A percentile compares a stretch with the other conserved stretches of the same genome.
phyloP scores from a whole-genome alignment of 805 yeast species.

The Lipomyces kockii region DNA sequence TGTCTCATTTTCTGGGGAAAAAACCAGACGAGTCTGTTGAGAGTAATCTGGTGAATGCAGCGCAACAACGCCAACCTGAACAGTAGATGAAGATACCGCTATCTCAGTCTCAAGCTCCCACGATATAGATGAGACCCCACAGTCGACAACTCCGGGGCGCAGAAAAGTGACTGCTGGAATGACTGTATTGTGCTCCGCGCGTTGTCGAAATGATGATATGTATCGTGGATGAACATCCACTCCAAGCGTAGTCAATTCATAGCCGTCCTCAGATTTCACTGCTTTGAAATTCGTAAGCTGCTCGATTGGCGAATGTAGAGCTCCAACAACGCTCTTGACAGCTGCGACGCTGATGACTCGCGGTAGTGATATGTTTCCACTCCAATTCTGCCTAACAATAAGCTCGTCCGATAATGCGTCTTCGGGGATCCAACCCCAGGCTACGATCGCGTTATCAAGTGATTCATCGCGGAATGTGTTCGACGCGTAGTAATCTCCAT shows the following conservation, averaged over 20 bases:
- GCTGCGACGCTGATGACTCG: slow-evolving; percentile 1
- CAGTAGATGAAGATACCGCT: not conserved
- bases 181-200: not conserved
- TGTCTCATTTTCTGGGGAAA: not conserved
- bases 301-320: not conserved
- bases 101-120: slow-evolving; percentile 2
- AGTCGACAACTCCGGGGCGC: not conserved
- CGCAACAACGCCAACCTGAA: not conserved
- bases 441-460: slow-evolving; percentile 3
- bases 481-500: slow-evolving; percentile 9
- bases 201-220: not conserved
- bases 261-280: not conserved
- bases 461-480: slow-evolving; percentile 10
- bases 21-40: not conserved
- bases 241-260: slow-evolving; percentile 4
- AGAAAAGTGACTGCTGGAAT: not conserved
- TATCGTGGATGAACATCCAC: slow-evolving; percentile 3
- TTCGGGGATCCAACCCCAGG: slow-evolving; percentile 12
- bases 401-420: slow-evolving; percentile 5
- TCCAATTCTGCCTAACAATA: slow-evolving; percentile 3
- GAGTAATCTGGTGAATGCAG: not conserved
- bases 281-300: slow-evolving; percentile 4
- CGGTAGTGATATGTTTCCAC: slow-evolving; percentile 6
- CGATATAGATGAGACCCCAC: not conserved
- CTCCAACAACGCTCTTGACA: slow-evolving; percentile 1